Evolutionary conservation across 768 basidiomycete species (phyloP), one percentile per base, ranked within the genome.

Genomic region (Multifurca ochricompacta): DNA sequence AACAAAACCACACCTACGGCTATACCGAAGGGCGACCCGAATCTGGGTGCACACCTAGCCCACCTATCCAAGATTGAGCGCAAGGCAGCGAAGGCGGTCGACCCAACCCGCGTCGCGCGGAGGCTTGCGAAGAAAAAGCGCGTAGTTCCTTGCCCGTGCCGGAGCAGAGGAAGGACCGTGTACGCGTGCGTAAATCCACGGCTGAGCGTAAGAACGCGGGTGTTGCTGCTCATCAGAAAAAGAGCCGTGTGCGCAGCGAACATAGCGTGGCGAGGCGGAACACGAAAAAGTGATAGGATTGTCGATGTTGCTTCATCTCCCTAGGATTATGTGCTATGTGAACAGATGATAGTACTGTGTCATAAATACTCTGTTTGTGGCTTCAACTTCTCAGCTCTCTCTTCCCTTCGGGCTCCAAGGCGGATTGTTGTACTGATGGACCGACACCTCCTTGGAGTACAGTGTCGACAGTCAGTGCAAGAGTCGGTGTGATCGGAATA

Each of bases 91-190:
- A 99, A 99, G 70, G 76, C 83, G 3, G 64, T 77, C 21, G 85
- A 98, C 67, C 75, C 82, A 1, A 90, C 89, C 55, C 83, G 95
- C 25, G 74, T 91, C 37, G 87, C 85, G 37, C 74, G 95, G 44
- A 75, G 95, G 53, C 66, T 93, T 68, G 91, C 89, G 37, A 96
- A 97, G 80, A 96, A 96, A 71, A 86, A 69, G 78, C 82, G 31
- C 74, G 84, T 60, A 77, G 75, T 61, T 67, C 73, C 35, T 74
- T 87, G 65, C 69, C 64, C 23, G 67, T 73, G 4, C 68, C 70
- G 53, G 43, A 65, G 25, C 65, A 67, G 53, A 69, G 63, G 23
- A 78, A 74, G 64, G 74, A 76, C 16, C 68, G 77, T 46, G 74
- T 74, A 56, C 71, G 79, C 37, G 73, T 73, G 19, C 69, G 78